These are phyloP conservation scores for Coriolopsis trogii DNA, from an alignment of 1,284 basidiomycete genomes.

Conservation along the genomic window DNA sequence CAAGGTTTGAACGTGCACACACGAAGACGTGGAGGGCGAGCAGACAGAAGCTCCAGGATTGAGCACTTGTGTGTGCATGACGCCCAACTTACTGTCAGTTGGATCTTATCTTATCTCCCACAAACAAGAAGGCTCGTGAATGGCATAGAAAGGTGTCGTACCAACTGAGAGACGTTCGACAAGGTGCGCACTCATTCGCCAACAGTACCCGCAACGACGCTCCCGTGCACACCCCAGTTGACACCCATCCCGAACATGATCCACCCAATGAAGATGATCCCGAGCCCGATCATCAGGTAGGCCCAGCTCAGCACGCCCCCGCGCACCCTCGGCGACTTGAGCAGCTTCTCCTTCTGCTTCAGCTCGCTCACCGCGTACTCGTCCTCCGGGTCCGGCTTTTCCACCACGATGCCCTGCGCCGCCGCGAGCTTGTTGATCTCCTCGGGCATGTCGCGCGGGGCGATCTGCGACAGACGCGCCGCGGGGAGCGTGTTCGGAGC, in stretches of 20 bases:
- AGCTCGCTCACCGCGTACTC: slow-evolving; percentile 22
- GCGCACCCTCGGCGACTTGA: slow-evolving; percentile 36
- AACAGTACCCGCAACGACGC: slow-evolving; percentile 41
- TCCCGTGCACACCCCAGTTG: slow-evolving; percentile 47
- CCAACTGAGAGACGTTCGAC: no score
- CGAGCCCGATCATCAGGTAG: slow-evolving; percentile 32
- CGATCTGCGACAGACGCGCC: slow-evolving; percentile 43
- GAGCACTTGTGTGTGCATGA: no score
- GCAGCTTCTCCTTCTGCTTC: slow-evolving; percentile 33
- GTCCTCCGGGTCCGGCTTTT: slow-evolving; percentile 26
- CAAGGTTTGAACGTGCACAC: no score
- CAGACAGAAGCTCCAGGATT: no score
- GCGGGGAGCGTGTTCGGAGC: slow-evolving; percentile 40
- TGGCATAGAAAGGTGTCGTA: no score
- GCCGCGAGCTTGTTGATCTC: slow-evolving; percentile 39
- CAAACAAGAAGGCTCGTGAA: no score
- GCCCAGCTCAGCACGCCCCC: slow-evolving; percentile 29
- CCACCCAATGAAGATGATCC: slow-evolving; percentile 45
- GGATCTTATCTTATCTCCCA: no score
- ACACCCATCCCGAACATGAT: slow-evolving; percentile 48
- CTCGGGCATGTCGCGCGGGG: slow-evolving; percentile 33
- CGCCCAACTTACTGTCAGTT: no score
- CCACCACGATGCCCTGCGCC: slow-evolving; percentile 25
- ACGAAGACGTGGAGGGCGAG: no score
- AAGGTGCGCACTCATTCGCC: slow-evolving; percentile 42